A percentile compares a stretch with the other conserved stretches of the same genome.
These are phyloP conservation scores for Tuber umbilicatum DNA, from an alignment of 495 filamentous ascomycete species.

Conservation along the genomic window DNA sequence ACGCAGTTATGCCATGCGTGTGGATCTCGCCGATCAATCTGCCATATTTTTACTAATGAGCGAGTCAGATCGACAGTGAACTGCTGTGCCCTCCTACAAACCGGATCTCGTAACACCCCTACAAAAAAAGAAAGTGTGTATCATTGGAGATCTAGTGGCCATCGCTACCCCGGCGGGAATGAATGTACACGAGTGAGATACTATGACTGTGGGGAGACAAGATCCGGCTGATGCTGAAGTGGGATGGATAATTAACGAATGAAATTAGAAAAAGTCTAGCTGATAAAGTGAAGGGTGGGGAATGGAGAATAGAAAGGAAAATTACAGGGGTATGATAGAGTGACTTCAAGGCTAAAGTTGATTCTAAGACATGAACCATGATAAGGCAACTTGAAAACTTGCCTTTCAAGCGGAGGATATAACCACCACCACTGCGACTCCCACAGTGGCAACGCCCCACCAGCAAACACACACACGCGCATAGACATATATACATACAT, in stretches of 20 bases:
- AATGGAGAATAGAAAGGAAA: background rate
- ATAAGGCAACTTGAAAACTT: background rate
- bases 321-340: background rate
- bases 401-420: background rate
- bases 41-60: background rate
- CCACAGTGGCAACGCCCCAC: background rate
- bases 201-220: background rate
- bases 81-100: background rate
- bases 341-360: background rate
- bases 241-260: background rate
- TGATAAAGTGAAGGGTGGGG: background rate
- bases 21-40: too few species aligned
- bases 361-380: background rate
- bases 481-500: background rate
- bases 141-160: background rate
- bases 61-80: background rate
- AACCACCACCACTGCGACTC: background rate
- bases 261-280: background rate
- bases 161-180: background rate
- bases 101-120: background rate
- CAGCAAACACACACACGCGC: background rate
- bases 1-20: too few species aligned
- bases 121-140: background rate
- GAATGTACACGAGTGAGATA: background rate
- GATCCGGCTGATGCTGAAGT: background rate